A percentile compares a stretch with the other conserved stretches of the same genome.
Conservation (phyloP, 768 basidiomycete genomes). For the Coprinellus micaceus region DNA sequence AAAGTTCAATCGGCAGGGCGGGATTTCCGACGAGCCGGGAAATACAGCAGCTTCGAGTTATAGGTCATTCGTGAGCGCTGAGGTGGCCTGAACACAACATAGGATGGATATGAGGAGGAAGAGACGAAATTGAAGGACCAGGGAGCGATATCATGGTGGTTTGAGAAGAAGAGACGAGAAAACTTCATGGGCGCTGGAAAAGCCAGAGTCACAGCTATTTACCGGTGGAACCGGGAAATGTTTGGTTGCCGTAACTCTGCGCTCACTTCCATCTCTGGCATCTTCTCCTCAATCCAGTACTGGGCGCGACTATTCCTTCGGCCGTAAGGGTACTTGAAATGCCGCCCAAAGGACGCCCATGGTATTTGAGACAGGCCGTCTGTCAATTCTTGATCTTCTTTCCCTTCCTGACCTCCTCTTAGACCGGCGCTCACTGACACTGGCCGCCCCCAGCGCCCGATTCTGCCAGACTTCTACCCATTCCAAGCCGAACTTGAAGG, state of each 20-base stretch:
- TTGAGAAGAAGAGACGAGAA: slow-evolving; percentile 17
- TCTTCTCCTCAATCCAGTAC: neutral
- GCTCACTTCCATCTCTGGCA: neutral
- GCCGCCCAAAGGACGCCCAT: slow-evolving; percentile 7
- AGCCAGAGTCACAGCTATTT: slow-evolving; percentile 31
- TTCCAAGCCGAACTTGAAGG: too few relatives aligned
- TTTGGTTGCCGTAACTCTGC: slow-evolving; percentile 10
- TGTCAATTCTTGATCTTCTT: too few relatives aligned
- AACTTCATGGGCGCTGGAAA: slow-evolving; percentile 28
- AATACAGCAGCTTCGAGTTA: too few relatives aligned
- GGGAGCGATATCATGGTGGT: neutral
- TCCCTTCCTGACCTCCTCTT: neutral
- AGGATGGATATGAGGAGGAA: neutral
- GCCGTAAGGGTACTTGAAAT: neutral
- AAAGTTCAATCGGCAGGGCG: too few relatives aligned
- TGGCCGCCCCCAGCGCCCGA: too few relatives aligned
- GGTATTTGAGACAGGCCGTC: neutral
- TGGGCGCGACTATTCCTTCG: slow-evolving; percentile 2
- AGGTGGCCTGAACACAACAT: too few relatives aligned
- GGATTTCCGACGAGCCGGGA: too few relatives aligned
- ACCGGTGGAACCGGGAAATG: slow-evolving; percentile 34
- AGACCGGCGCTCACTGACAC: neutral
- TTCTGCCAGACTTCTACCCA: too few relatives aligned
- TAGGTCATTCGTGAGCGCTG: too few relatives aligned
- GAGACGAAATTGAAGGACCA: neutral